phyloP scores from a whole-genome alignment of 331 rosid species.

The Prunus yedoensis region DNA sequence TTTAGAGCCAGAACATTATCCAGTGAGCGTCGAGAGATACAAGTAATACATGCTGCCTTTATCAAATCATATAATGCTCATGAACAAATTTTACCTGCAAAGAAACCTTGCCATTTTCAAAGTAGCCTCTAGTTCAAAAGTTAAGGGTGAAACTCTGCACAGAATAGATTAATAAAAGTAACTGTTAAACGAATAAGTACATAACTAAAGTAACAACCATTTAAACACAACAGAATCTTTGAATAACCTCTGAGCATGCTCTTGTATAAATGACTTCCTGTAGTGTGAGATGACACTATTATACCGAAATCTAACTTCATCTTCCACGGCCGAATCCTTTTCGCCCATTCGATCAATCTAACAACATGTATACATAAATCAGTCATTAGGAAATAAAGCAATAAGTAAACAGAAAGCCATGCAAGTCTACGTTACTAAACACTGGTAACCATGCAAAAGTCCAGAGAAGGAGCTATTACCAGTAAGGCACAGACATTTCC shows the following conservation, averaged over 20 bases:
- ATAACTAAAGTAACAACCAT: conserved; percentile 3
- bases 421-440: not conserved
- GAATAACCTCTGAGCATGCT: conserved; percentile 80
- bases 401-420: not conserved
- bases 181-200: conserved; percentile 1
- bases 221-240: not conserved
- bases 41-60: not conserved
- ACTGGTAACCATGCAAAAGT: not conserved
- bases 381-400: not conserved
- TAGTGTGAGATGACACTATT: conserved; percentile 69
- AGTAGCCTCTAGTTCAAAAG: conserved; percentile 98
- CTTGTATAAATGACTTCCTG: conserved; percentile 86
- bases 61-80: conserved; percentile 17
- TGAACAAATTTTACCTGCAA: conserved; percentile 65
- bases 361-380: conserved; percentile 18
- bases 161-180: conserved; percentile 16
- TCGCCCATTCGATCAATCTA: conserved; percentile 89
- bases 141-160: conserved; percentile 95
- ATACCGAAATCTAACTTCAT: conserved; percentile 83
- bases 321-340: conserved; percentile 68
- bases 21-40: not conserved
- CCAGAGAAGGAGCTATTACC: conserved; percentile 44
- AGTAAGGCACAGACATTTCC: conserved; percentile 92
- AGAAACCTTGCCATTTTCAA: conserved; percentile 91
- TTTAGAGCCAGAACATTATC: not conserved